Evolutionary conservation across 768 basidiomycete species (phyloP).

Genomic region (Boletus speciosus): DNA sequence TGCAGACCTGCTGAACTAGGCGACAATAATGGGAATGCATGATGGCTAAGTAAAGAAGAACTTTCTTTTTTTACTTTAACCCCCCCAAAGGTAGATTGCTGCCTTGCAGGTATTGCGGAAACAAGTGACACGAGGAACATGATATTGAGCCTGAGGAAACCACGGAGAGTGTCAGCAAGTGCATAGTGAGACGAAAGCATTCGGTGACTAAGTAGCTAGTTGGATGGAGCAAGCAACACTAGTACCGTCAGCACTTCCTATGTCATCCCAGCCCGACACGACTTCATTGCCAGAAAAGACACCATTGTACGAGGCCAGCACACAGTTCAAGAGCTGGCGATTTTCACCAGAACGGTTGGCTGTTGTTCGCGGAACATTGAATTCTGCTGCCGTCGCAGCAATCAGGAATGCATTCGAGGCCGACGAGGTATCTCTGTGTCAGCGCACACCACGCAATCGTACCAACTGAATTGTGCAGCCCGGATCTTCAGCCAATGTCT

Average conservation of each 20-base stretch:
- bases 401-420: slow-evolving; percentile 77
- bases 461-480: slow-evolving; percentile 42
- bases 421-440: slow-evolving; percentile 57
- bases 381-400: slow-evolving; percentile 68
- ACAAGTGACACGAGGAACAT: too few relatives aligned
- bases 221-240: too few relatives aligned
- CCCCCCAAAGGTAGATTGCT: slow-evolving; percentile 48
- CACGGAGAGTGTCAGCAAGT: too few relatives aligned
- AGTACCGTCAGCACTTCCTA: not conserved
- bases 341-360: slow-evolving; percentile 69
- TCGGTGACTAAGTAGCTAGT: too few relatives aligned
- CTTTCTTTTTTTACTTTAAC: slow-evolving; percentile 53
- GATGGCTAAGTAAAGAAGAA: slow-evolving; percentile 42
- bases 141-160: too few relatives aligned
- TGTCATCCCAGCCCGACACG: not conserved
- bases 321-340: slow-evolving; percentile 86
- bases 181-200: too few relatives aligned
- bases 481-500: slow-evolving; percentile 68
- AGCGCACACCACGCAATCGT: not conserved
- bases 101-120: slow-evolving; percentile 10
- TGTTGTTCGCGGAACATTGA: slow-evolving; percentile 61
- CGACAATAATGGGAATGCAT: too few relatives aligned
- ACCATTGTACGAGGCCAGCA: slow-evolving; percentile 72
- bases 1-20: too few relatives aligned
- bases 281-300: slow-evolving; percentile 9